Evolutionary conservation across 352 stramenopile genomes (phyloP), one percentile per base, ranked within the genome.

Genomic region (Globisporangium yorkense): DNA sequence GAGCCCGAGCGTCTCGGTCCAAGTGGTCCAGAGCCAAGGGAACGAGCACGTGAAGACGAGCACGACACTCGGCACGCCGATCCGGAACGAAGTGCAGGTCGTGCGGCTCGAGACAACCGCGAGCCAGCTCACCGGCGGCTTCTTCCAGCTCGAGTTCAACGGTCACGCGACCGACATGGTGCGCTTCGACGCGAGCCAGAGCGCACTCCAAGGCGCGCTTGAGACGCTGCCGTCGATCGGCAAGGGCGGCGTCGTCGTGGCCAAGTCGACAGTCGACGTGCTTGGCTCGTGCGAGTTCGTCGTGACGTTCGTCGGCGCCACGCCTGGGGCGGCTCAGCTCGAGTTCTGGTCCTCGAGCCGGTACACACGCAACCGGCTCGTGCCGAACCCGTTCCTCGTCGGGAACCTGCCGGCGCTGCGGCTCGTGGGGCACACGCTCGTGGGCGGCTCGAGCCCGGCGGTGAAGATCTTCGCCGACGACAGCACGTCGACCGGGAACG

Each of bases 11-110:
- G 70, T 76, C 8, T 48, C 74, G 8, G 60, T 51, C 0, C 51
- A 63, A 5, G 61, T 74, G 0, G 1, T 86, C 0, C 67, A 83
- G 52, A 65, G 54, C 15, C 65, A 64, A 10, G 65, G 66, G n/a
- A 75, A 70, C 18, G 74, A 92, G 35, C 83, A 94, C 37, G 74
- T 94, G 33, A 92, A 94, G 56, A 92, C 80, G 3, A 80, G 77
- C 0, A 62, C 47, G 3, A 81, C 66, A 2, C 57, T 77, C 13
- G 82, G 84, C 0, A 69, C 75, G 9, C 71, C 74, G 3, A 69
- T 94, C 7, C 54, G 78, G 3, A 92, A 92, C 57, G 82, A 91
- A 46, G 39, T 91, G 10, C 84, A 94, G 52, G 60, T 90, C 7
- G 73, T 92, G 44, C 72, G 70, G 2, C 48, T 91, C 1, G 56